Percentiles rank a stretch among this genome's conserved stretches.
These are phyloP conservation scores for Eucalyptus regnans DNA, from an alignment of 345 rosid species.

Conservation along the genomic window DNA sequence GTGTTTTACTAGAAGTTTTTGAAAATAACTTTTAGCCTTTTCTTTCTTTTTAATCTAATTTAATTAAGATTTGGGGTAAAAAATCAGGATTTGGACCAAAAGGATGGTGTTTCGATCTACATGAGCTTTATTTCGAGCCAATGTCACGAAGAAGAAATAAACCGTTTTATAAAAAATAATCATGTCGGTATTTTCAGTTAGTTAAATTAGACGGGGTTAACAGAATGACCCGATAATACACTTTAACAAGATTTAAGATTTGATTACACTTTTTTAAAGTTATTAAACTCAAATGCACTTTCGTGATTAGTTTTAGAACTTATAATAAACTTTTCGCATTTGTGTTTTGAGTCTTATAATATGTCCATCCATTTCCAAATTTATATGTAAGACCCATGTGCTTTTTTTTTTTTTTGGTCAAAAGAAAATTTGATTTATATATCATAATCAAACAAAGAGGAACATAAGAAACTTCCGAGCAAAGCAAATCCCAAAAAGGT, in stretches of 20 bases:
- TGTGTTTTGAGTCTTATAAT: background rate
- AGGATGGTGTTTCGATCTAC: background rate
- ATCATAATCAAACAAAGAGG: background rate
- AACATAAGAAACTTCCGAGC: background rate
- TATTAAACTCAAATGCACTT: background rate
- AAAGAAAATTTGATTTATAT: background rate
- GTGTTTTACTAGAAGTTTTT: too few relatives aligned
- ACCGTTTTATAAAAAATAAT: background rate
- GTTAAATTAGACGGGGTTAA: background rate
- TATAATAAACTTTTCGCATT: background rate
- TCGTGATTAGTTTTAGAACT: background rate
- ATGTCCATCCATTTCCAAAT: background rate
- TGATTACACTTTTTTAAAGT: background rate
- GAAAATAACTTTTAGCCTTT: background rate
- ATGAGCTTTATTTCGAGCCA: background rate
- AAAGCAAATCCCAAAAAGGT: too few relatives aligned
- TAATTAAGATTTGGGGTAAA: background rate
- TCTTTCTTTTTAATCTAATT: background rate
- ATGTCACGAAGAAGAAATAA: background rate
- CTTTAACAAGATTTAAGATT: background rate
- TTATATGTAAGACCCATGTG: background rate
- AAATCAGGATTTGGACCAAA: background rate
- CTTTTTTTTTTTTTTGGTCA: background rate
- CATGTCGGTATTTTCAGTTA: background rate
- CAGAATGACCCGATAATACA: fast-evolving